phyloP scores from a whole-genome alignment of 345 rosid species.

The Rhodamnia rubescens region DNA sequence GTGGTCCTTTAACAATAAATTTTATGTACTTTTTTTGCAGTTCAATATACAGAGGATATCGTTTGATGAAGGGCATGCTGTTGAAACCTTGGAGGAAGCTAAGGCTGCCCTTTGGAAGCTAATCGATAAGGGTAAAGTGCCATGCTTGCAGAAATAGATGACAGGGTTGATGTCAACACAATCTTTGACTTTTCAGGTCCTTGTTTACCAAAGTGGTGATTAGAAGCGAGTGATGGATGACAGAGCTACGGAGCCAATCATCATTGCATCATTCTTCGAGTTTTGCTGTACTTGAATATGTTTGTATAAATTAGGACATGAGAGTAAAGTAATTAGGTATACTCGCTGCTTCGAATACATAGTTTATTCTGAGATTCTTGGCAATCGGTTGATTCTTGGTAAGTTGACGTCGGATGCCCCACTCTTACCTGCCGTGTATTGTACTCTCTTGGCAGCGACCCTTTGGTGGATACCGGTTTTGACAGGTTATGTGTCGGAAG shows the following conservation, averaged over 20 bases:
- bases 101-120: constrained; percentile 72
- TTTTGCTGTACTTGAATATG: neutral
- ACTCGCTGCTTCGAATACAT: neutral
- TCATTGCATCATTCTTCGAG: neutral
- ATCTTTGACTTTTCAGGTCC: neutral
- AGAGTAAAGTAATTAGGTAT: neutral
- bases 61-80: constrained; percentile 54
- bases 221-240: neutral
- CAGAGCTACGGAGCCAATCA: neutral
- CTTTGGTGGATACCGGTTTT: neutral
- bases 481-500: neutral
- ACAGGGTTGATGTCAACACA: neutral
- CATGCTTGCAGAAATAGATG: constrained; percentile 25
- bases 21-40: constrained; percentile 13
- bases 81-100: constrained; percentile 86
- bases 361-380: neutral
- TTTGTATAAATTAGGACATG: neutral
- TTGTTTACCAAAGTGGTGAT: neutral
- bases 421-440: neutral
- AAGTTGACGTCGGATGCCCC: neutral
- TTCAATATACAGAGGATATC: constrained; percentile 86
- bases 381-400: neutral
- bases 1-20: neutral
- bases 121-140: constrained; percentile 50
- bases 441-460: neutral